These are phyloP conservation scores for Melastoma malabathricum DNA, from an alignment of 345 rosid genomes.

Conservation along the genomic window DNA sequence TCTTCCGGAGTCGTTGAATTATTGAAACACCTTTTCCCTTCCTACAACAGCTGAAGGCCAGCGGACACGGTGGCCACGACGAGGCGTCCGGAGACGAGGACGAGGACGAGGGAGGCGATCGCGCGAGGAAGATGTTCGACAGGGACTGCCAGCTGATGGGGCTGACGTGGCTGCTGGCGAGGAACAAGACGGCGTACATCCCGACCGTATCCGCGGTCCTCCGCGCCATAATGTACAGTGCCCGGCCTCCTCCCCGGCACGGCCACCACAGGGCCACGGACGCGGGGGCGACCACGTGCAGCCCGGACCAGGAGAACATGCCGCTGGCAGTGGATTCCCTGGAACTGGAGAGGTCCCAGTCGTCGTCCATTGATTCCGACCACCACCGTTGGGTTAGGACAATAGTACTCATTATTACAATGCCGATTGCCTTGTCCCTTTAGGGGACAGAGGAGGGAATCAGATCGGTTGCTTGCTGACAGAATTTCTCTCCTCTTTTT, in stretches of 20 bases:
- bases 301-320: slow-evolving; percentile 99
- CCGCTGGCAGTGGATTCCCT: slow-evolving; percentile 97
- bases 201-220: slow-evolving; percentile 96
- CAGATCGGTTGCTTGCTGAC: neutral
- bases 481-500: neutral
- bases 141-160: slow-evolving; percentile 97
- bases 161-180: slow-evolving; percentile 92
- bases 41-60: slow-evolving; percentile 37
- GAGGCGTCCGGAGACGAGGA: slow-evolving; percentile 16
- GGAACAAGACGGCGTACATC: slow-evolving; percentile 87
- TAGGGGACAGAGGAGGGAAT: slow-evolving; percentile 4
- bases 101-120: slow-evolving; percentile 25
- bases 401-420: slow-evolving; percentile 8
- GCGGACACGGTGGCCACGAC: slow-evolving; percentile 30
- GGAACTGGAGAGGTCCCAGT: slow-evolving; percentile 40
- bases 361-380: slow-evolving; percentile 22
- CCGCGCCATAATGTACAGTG: slow-evolving; percentile 85
- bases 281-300: slow-evolving; percentile 34
- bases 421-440: slow-evolving; percentile 14
- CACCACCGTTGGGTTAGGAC: too few relatives aligned
- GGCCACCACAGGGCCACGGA: too few relatives aligned
- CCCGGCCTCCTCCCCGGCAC: slow-evolving; percentile 53
- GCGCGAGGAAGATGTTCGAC: slow-evolving; percentile 80
- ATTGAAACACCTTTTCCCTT: too few relatives aligned
- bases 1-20: too few relatives aligned